Percentiles rank a stretch among this genome's conserved stretches.
Conservation (phyloP, 768 basidiomycete species). For the Boletellus ananas region DNA sequence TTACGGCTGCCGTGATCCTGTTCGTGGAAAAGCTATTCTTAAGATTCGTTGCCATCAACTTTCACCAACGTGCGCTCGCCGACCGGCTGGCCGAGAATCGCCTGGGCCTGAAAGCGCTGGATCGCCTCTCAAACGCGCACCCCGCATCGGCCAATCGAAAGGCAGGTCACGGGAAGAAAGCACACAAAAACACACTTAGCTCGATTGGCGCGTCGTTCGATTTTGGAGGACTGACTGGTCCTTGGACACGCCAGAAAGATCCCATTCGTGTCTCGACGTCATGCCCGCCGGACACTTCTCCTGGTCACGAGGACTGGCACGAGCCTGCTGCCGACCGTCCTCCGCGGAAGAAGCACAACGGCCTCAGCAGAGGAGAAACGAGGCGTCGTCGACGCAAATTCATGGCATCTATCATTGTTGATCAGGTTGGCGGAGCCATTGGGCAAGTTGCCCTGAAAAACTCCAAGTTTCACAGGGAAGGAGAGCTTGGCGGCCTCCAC, state of each 20-base stretch:
- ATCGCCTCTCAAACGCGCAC: conserved; percentile 66
- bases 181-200: conserved; percentile 39
- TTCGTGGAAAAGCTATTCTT: conserved; percentile 59
- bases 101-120: conserved; percentile 64
- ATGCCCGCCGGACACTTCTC: neutral
- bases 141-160: conserved; percentile 36
- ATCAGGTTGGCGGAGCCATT: conserved; percentile 62
- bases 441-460: conserved; percentile 69
- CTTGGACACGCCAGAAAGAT: conserved; percentile 17
- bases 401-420: conserved; percentile 66
- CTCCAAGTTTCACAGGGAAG: conserved; percentile 54
- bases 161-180: conserved; percentile 42
- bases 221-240: conserved; percentile 18
- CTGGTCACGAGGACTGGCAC: conserved; percentile 9
- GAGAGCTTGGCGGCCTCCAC: conserved; percentile 50
- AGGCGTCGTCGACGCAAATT: conserved; percentile 45
- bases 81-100: conserved; percentile 71
- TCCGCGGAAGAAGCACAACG: conserved; percentile 12
- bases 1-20: conserved; percentile 41
- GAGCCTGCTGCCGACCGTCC: conserved; percentile 10
- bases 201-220: conserved; percentile 38
- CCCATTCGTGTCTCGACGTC: conserved; percentile 4
- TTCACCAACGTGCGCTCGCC: conserved; percentile 71
- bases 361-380: conserved; percentile 26
- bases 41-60: conserved; percentile 75